Evolutionary conservation across 768 basidiomycete genomes (phyloP).

Genomic region (Lanmaoa pseudosensibilis): DNA sequence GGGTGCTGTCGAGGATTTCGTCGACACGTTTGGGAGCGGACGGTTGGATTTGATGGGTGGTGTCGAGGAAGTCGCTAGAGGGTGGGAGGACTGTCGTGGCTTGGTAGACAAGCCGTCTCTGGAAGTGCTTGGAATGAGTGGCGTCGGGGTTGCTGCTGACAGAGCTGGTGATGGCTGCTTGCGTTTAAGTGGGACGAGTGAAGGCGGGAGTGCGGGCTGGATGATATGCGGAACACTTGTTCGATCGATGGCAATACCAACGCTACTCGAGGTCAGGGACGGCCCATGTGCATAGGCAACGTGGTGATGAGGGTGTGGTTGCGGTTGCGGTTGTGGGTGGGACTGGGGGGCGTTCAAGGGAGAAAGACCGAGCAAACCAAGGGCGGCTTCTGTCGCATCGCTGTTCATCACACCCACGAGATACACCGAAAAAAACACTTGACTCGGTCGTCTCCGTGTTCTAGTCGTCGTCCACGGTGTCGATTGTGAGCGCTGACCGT

Average conservation of each 20-base stretch:
- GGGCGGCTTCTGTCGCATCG: slow-evolving; percentile 61
- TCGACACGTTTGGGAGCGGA: slow-evolving; percentile 8
- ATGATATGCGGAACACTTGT: slow-evolving; percentile 18
- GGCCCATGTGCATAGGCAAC: slow-evolving; percentile 28
- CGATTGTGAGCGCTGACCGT: slow-evolving; percentile 12
- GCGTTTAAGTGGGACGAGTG: slow-evolving; percentile 44
- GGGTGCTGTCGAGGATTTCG: slow-evolving; percentile 17
- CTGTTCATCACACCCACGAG: slow-evolving; percentile 39
- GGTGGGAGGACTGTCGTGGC: slow-evolving; percentile 17
- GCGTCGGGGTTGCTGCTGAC: slow-evolving; percentile 6
- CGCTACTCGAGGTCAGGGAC: slow-evolving; percentile 24
- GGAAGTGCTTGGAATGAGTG: slow-evolving; percentile 2
- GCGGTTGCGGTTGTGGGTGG: slow-evolving; percentile 26
- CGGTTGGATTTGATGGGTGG: slow-evolving; percentile 12
- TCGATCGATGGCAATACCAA: slow-evolving; percentile 30
- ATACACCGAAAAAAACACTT: slow-evolving; percentile 9
- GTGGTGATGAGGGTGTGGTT: slow-evolving; percentile 26
- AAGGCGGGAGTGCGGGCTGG: slow-evolving; percentile 25
- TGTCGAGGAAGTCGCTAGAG: slow-evolving; percentile 18
- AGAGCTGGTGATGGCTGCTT: slow-evolving; percentile 33
- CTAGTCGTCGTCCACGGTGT: slow-evolving; percentile 13
- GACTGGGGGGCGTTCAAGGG: slow-evolving; percentile 35
- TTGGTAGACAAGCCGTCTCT: slow-evolving; percentile 15
- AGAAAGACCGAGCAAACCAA: slow-evolving; percentile 55
- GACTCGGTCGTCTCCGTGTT: slow-evolving; percentile 4